Evolutionary conservation across 169 alveolate genomes (phyloP).

Genomic region (Plasmodium yoelii): DNA sequence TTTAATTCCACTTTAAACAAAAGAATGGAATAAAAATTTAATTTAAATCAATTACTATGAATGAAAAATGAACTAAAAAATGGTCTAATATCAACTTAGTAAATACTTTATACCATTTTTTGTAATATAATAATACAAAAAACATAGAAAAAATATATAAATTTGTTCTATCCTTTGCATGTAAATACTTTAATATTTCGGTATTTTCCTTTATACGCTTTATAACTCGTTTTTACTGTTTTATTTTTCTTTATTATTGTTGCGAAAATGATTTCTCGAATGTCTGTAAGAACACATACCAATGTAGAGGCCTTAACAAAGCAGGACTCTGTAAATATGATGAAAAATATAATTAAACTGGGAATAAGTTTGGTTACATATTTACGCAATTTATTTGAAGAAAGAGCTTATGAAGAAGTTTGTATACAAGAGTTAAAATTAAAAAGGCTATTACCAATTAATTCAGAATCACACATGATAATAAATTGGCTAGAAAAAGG

Average conservation of each 20-base stretch:
- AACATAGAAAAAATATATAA: too few relatives aligned
- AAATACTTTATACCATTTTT: too few relatives aligned
- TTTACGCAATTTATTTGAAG: slow-evolving; percentile 81
- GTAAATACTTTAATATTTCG: not conserved
- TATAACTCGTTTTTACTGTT: not conserved
- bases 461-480: slow-evolving; percentile 79
- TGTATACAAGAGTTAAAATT: slow-evolving; percentile 79
- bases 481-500: slow-evolving; percentile 90
- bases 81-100: too few relatives aligned
- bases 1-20: too few relatives aligned
- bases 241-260: not conserved
- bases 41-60: too few relatives aligned
- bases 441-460: slow-evolving; percentile 78
- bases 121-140: too few relatives aligned
- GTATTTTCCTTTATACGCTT: not conserved
- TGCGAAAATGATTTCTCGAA: slow-evolving; percentile 58
- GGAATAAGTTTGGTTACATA: slow-evolving; percentile 83
- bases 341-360: slow-evolving; percentile 80
- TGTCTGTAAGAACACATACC: slow-evolving; percentile 68
- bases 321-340: slow-evolving; percentile 79
- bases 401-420: slow-evolving; percentile 83
- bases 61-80: too few relatives aligned
- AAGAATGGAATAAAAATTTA: too few relatives aligned
- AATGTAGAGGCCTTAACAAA: slow-evolving; percentile 50
- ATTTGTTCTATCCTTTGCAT: too few relatives aligned